Conservation (phyloP, 495 filamentous ascomycete species). For the Trichoderma virens region DNA sequence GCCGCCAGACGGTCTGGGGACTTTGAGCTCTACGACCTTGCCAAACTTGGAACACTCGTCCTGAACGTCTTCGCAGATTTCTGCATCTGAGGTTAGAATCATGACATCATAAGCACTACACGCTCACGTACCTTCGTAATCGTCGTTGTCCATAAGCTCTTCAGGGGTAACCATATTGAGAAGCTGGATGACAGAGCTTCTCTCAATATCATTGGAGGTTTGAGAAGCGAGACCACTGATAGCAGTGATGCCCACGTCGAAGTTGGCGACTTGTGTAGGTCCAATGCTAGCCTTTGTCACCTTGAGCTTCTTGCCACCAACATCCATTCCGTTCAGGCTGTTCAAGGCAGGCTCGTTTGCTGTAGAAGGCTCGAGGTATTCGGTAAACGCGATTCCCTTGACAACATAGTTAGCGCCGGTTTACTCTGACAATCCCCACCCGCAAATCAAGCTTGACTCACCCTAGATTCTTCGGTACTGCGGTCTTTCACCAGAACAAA, state of each 20-base stretch:
- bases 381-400: conserved; percentile 94
- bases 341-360: conserved; percentile 82
- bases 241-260: conserved; percentile 94
- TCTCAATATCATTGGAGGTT: conserved; percentile 66
- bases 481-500: conserved; percentile 87
- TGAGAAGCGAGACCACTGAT: conserved; percentile 99
- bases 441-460: conserved; percentile 40
- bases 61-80: conserved; percentile 87
- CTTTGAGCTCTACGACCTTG: conserved; percentile 73
- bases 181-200: conserved; percentile 76
- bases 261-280: conserved; percentile 76
- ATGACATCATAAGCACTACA: neutral
- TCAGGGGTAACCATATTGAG: conserved; percentile 98
- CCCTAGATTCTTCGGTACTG: conserved; percentile 77
- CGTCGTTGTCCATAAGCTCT: conserved; percentile 86
- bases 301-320: conserved; percentile 79
- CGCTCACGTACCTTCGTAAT: conserved; percentile 72
- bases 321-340: conserved; percentile 83
- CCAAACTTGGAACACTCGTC: conserved; percentile 93
- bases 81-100: conserved; percentile 38
- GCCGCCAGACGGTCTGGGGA: conserved; percentile 77
- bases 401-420: conserved; percentile 16
- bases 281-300: conserved; percentile 86
- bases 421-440: neutral
- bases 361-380: conserved; percentile 66